Evolutionary conservation across 2,329 filamentous ascomycete species (phyloP), one percentile per base, ranked within the genome.

Genomic region (Colletotrichum nymphaeae): DNA sequence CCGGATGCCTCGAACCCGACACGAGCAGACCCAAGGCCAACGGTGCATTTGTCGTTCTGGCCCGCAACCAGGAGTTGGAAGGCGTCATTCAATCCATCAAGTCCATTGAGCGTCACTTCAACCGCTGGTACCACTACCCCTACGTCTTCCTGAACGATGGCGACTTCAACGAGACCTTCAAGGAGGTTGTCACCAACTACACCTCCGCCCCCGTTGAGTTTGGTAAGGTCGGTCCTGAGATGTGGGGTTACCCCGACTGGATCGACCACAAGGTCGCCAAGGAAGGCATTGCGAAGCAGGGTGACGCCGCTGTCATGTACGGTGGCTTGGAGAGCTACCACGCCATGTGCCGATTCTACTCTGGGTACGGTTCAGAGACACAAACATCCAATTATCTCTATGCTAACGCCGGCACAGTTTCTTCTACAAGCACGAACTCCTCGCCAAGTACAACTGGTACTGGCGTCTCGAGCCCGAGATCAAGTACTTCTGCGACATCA

Each of bases 401-500:
- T 8, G 12, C 80, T 82, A 77, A 82, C 74, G 9, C 2, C 2
- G 19, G 52, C 9, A 5, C 75, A 90, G 95, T 56, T 97, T 97
- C 85, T 99, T 99, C 86, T 99, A 97, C 88, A 98, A 98, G 83
- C 97, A 99, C 81, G 93, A 95, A 76, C 90, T 98, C 42, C 90
- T 99, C 58, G 90, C 94, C 81, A 98, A 98, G 84, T 99, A 98
- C 85, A 95, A 98, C 81, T 99, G 97, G 97, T 99, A 99, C 87
- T 99, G 97, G 97, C 95, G 97, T 76, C 88, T 99, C 78, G 97
- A 99, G 88, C 97, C 97, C 76, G 97, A 99, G 85, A 98, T 99
- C 90, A 98, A 96, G 86, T 99, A 98, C 86, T 99, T 99, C 86
- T 99, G 97, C 84, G 97, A 99, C 82, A 98, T 99, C 78, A 99